Conservation (phyloP, 164 flowering plant species). For the Berberis vulgaris region DNA sequence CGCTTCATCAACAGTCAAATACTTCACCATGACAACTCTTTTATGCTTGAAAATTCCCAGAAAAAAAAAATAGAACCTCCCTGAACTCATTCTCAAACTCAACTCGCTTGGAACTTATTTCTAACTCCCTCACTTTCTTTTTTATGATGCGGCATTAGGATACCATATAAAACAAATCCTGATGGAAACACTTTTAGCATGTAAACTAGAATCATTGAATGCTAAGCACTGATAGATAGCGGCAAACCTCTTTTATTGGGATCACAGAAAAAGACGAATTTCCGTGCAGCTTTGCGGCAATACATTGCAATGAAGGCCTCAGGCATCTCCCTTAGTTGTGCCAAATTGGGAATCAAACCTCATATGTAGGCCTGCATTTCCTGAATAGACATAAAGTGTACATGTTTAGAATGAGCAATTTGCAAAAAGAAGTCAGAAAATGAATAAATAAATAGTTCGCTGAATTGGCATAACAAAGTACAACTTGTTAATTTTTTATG, state of each 20-base stretch:
- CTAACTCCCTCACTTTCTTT: too few species aligned
- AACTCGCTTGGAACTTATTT: too few species aligned
- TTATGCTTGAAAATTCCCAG: too few species aligned
- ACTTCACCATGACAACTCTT: too few species aligned
- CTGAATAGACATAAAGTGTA: conserved; percentile 24
- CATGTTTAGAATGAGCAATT: not conserved
- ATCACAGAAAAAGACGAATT: conserved; percentile 98
- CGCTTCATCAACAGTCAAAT: too few species aligned
- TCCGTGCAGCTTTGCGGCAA: conserved; percentile 92
- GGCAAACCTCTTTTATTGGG: conserved; percentile 88
- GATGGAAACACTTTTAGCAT: too few species aligned
- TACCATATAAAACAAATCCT: too few species aligned
- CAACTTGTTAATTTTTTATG: too few species aligned
- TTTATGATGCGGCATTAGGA: too few species aligned
- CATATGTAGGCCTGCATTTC: conserved; percentile 96
- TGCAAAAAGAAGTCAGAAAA: not conserved
- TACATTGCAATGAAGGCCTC: conserved; percentile 77
- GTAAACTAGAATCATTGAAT: not conserved
- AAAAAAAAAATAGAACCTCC: too few species aligned
- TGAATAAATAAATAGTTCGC: not conserved
- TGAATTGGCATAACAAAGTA: too few species aligned
- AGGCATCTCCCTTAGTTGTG: conserved; percentile 95
- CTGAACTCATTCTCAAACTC: too few species aligned
- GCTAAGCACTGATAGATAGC: conserved; percentile 3
- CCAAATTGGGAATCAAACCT: conserved; percentile 95